phyloP scores from a whole-genome alignment of 257 asterid genomes.

The Solanum sparsipilum region DNA sequence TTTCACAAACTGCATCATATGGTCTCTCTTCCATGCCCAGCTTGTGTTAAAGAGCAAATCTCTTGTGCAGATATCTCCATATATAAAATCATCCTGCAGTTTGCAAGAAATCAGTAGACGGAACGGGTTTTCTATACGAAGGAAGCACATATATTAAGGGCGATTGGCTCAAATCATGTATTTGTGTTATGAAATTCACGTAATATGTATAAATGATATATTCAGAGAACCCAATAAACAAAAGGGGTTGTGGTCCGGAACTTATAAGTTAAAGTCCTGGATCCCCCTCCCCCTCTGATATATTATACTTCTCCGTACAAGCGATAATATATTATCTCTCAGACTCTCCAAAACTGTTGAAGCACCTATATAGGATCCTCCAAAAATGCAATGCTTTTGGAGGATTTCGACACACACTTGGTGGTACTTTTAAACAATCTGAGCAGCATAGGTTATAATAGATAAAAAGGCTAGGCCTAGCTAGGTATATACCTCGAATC shows the following conservation, averaged over 20 bases:
- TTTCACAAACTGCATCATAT: neutral
- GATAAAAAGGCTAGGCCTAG: neutral
- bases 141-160: neutral
- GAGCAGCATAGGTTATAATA: neutral
- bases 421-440: neutral
- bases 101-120: neutral
- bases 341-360: neutral
- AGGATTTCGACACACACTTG: neutral
- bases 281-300: neutral
- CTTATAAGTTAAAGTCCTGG: neutral
- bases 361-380: neutral
- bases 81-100: neutral
- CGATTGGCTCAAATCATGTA: neutral
- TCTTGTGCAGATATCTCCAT: neutral
- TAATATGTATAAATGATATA: neutral
- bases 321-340: neutral
- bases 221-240: neutral
- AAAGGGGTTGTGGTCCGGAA: neutral
- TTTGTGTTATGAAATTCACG: neutral
- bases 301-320: neutral
- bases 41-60: neutral
- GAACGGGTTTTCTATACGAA: neutral
- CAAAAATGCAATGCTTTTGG: neutral
- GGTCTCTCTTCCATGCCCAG: neutral
- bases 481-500: conserved; percentile 17